These are phyloP conservation scores for Globisporangium abappressorium DNA, from an alignment of 352 stramenopile species.

Conservation along the genomic window DNA sequence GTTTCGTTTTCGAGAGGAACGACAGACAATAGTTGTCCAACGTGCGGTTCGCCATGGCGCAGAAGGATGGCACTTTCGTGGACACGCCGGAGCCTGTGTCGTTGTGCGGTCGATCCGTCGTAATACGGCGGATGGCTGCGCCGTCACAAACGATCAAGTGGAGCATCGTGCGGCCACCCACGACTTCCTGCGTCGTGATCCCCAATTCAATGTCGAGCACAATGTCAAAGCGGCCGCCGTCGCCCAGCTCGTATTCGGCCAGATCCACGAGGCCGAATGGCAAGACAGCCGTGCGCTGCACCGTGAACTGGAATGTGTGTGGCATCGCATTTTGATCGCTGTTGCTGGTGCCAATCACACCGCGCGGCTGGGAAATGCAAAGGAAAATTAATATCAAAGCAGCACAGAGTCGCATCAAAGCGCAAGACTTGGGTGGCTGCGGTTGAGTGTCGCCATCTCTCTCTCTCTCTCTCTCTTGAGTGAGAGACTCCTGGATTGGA, in stretches of 20 bases:
- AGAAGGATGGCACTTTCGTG: slow-evolving; percentile 25
- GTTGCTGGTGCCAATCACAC: neutral
- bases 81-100: slow-evolving; percentile 7
- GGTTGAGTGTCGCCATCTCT: no score
- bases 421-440: no score
- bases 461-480: no score
- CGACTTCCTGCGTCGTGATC: slow-evolving; percentile 21
- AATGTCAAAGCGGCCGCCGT: slow-evolving; percentile 41
- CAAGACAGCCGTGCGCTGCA: slow-evolving; percentile 25
- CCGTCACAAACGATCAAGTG: slow-evolving; percentile 45
- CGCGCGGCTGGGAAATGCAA: no score
- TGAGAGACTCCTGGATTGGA: no score
- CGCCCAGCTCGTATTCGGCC: slow-evolving; percentile 34
- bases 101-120: slow-evolving; percentile 8
- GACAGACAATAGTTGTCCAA: slow-evolving; percentile 48
- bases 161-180: slow-evolving; percentile 40
- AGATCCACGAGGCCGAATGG: slow-evolving; percentile 27
- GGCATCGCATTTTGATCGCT: neutral
- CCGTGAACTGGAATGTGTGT: slow-evolving; percentile 20
- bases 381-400: no score
- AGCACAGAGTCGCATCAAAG: no score
- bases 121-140: slow-evolving; percentile 19
- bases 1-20: slow-evolving; percentile 39
- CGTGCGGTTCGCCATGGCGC: slow-evolving; percentile 50
- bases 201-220: slow-evolving; percentile 37